These are phyloP conservation scores for Fusarium torulosum DNA, from an alignment of 2,329 filamentous ascomycete species.

Conservation along the genomic window DNA sequence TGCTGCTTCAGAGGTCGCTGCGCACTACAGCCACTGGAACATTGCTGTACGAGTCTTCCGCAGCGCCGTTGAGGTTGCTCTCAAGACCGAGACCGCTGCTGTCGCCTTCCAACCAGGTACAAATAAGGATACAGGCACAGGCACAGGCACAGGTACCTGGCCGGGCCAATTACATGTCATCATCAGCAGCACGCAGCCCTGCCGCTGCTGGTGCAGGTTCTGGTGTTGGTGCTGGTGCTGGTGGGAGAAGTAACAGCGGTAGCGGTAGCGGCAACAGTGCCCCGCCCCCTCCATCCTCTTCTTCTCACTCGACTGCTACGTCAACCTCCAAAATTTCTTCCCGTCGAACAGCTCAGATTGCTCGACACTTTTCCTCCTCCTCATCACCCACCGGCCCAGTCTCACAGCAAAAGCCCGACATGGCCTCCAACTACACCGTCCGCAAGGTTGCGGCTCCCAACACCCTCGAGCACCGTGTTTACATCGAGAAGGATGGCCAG, in stretches of 20 bases:
- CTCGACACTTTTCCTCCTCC: slow-evolving; percentile 63
- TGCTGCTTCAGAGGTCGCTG: slow-evolving; percentile 42
- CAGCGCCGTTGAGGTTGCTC: slow-evolving; percentile 5
- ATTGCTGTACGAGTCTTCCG: slow-evolving; percentile 4
- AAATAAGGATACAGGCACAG: too few relatives aligned
- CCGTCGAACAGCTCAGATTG: slow-evolving; percentile 66
- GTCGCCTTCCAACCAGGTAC: slow-evolving; percentile 5
- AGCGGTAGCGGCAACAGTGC: slow-evolving; percentile 45
- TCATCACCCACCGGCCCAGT: slow-evolving; percentile 35
- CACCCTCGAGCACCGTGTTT: slow-evolving; percentile 97
- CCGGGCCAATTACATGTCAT: slow-evolving; percentile 46
- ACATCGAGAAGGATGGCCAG: slow-evolving; percentile 96
- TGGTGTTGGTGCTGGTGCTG: neutral
- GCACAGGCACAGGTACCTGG: slow-evolving; percentile 21
- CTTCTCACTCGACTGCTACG: slow-evolving; percentile 41
- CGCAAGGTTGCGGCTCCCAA: slow-evolving; percentile 91
- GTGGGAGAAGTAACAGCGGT: slow-evolving; percentile 33
- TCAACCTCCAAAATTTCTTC: slow-evolving; percentile 59
- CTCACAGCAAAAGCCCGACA: slow-evolving; percentile 51
- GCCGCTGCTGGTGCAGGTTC: slow-evolving; percentile 28
- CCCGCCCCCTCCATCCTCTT: slow-evolving; percentile 57
- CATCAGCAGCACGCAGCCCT: slow-evolving; percentile 43
- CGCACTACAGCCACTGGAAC: slow-evolving; percentile 24
- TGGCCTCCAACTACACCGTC: slow-evolving; percentile 77
- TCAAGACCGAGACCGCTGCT: neutral